A percentile compares a stretch with the other conserved stretches of the same genome.
Conservation (phyloP, 2,329 filamentous ascomycete species). For the Sphaerulina musiva region DNA sequence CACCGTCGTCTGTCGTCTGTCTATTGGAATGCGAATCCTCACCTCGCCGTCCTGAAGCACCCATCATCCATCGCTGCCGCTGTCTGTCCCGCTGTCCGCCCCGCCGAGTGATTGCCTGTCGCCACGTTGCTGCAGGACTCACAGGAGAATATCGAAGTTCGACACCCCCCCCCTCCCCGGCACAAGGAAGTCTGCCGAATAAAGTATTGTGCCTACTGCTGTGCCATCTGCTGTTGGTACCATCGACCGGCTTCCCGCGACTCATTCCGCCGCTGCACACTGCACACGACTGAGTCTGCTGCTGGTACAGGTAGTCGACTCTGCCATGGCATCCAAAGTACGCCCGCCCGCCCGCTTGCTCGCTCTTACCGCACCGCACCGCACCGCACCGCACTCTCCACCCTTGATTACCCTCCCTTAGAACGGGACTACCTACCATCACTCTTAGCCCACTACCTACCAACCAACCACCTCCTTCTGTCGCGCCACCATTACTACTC, state of each 20-base stretch:
- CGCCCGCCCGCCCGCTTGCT: constrained; percentile 11
- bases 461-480: constrained; percentile 2
- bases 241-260: constrained; percentile 7
- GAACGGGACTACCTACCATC: too few relatives aligned
- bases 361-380: neutral
- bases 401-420: too few relatives aligned
- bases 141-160: too few relatives aligned
- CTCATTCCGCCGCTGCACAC: constrained; percentile 8
- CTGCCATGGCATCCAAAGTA: constrained; percentile 34
- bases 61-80: too few relatives aligned
- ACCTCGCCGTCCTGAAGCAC: too few relatives aligned
- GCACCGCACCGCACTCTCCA: neutral
- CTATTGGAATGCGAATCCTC: too few relatives aligned
- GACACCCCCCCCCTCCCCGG: too few relatives aligned
- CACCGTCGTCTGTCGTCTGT: too few relatives aligned
- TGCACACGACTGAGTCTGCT: neutral
- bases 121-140: neutral
- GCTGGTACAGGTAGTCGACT: constrained; percentile 3
- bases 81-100: too few relatives aligned
- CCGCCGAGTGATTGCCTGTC: neutral
- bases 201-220: neutral
- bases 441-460: too few relatives aligned
- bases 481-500: constrained; percentile 3
- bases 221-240: neutral
- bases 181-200: neutral